Percentiles rank a stretch among this genome's conserved stretches.
phyloP scores from a whole-genome alignment of 257 asterid species.

The Rubia yunnanensis region DNA sequence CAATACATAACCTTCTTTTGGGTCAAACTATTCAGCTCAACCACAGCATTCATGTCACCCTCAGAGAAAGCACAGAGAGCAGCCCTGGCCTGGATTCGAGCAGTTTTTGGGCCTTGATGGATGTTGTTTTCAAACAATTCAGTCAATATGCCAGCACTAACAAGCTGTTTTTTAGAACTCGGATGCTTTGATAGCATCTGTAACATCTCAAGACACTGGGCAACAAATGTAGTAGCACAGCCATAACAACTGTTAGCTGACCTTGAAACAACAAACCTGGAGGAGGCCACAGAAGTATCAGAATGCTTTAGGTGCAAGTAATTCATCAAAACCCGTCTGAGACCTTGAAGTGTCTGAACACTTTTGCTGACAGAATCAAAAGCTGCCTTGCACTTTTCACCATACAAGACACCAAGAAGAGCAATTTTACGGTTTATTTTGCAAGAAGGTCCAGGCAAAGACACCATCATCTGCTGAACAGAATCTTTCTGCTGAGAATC shows the following conservation, averaged over 20 bases:
- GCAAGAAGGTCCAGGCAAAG: conserved; percentile 98
- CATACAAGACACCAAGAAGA: conserved; percentile 97
- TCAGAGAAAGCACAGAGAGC: conserved; percentile 98
- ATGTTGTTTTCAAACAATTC: conserved; percentile 97
- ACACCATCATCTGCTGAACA: conserved; percentile 99
- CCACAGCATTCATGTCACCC: conserved; percentile 79
- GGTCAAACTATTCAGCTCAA: conserved; percentile 76
- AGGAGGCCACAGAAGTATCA: conserved; percentile 56
- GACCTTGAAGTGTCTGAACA: conserved; percentile 98
- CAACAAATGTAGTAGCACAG: conserved; percentile 88
- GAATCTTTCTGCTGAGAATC: conserved; percentile 99
- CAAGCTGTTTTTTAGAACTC: conserved; percentile 85
- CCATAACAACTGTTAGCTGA: conserved; percentile 97
- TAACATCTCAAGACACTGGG: conserved; percentile 91
- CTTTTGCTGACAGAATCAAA: conserved; percentile 99
- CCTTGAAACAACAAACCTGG: conserved; percentile 84
- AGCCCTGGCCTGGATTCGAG: conserved; percentile 97
- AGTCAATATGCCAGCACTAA: conserved; percentile 79
- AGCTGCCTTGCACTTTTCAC: conserved; percentile 99
- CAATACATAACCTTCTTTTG: conserved; percentile 88
- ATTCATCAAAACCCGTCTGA: conserved; percentile 84
- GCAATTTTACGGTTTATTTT: conserved; percentile 98
- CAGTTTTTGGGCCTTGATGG: conserved; percentile 96
- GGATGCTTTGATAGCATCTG: conserved; percentile 83
- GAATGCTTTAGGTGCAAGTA: conserved; percentile 91